Evolutionary conservation across 208 protist genomes (phyloP).

Genomic region (Trypanosoma mega): DNA sequence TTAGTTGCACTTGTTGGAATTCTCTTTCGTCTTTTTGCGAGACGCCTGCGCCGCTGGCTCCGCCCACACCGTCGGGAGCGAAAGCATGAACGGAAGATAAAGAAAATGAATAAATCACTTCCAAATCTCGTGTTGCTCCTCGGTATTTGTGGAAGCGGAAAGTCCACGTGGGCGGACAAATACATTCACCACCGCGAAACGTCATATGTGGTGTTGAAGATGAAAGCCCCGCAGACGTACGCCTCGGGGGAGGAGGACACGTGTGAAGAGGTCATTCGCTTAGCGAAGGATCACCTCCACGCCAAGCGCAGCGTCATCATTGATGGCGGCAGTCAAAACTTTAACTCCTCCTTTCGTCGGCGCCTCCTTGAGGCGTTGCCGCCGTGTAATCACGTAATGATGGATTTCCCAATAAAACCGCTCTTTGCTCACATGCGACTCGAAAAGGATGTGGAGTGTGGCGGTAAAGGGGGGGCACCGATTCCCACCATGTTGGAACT

Average conservation of each 20-base stretch:
- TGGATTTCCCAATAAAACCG: constrained; percentile 61
- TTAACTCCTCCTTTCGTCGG: constrained; percentile 44
- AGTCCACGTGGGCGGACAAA: constrained; percentile 73
- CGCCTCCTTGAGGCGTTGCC: constrained; percentile 37
- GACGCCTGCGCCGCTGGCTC: too few relatives aligned
- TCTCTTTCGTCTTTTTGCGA: too few relatives aligned
- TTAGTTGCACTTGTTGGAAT: too few relatives aligned
- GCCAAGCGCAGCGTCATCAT: constrained; percentile 63
- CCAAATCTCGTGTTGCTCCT: constrained; percentile 63
- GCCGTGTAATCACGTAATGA: constrained; percentile 51
- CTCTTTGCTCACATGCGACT: constrained; percentile 62
- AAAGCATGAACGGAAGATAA: constrained; percentile 15
- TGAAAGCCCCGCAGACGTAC: constrained; percentile 51
- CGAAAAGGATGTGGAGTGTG: constrained; percentile 50
- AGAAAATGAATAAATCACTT: constrained; percentile 37
- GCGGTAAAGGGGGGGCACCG: constrained; percentile 36
- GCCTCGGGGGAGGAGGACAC: constrained; percentile 56
- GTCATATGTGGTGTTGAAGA: constrained; percentile 54
- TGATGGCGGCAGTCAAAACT: constrained; percentile 64
- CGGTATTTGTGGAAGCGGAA: constrained; percentile 79
- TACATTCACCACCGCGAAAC: constrained; percentile 63
- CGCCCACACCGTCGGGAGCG: too few relatives aligned
- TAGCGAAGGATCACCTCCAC: constrained; percentile 39
- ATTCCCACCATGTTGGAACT: constrained; percentile 48
- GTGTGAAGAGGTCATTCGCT: constrained; percentile 46